phyloP scores from a whole-genome alignment of 2,329 filamentous ascomycete genomes.

The Apiospora sp. region DNA sequence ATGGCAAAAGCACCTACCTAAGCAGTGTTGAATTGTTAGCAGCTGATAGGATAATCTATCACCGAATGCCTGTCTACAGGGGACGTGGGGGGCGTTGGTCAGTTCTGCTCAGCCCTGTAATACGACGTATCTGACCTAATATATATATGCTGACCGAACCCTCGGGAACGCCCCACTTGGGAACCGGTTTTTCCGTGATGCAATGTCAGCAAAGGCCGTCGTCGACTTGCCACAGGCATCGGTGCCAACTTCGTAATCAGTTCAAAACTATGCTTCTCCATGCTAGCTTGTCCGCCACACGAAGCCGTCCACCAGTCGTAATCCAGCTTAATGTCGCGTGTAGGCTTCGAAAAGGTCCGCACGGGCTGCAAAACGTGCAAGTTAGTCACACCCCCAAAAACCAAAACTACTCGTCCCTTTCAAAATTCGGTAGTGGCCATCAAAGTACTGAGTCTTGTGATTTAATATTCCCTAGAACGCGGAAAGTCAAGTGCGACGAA shows the following conservation, averaged over 20 bases:
- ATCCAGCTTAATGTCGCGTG: constrained; percentile 27
- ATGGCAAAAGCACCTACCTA: no score
- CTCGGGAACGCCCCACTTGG: not conserved
- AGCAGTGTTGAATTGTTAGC: no score
- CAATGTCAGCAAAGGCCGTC: not conserved
- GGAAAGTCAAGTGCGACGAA: constrained; percentile 46
- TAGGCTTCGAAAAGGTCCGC: constrained; percentile 32
- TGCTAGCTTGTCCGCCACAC: not conserved
- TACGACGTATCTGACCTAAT: not conserved
- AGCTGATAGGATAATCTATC: no score
- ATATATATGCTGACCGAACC: not conserved
- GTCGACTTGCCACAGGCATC: not conserved
- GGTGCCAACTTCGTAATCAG: not conserved
- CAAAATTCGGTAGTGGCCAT: not conserved
- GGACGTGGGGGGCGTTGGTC: no score
- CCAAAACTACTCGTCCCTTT: not conserved
- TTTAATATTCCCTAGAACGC: constrained; percentile 32
- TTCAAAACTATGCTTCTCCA: not conserved
- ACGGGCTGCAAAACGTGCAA: constrained; percentile 34
- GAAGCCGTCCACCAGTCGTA: not conserved
- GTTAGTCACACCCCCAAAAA: constrained; percentile 27
- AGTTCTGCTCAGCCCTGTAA: not conserved
- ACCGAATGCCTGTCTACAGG: no score
- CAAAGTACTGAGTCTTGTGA: not conserved
- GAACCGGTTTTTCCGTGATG: not conserved